A percentile compares a stretch with the other conserved stretches of the same genome.
phyloP scores from a whole-genome alignment of 192 early-diverging fungal species.

The Coemansia sp. region DNA sequence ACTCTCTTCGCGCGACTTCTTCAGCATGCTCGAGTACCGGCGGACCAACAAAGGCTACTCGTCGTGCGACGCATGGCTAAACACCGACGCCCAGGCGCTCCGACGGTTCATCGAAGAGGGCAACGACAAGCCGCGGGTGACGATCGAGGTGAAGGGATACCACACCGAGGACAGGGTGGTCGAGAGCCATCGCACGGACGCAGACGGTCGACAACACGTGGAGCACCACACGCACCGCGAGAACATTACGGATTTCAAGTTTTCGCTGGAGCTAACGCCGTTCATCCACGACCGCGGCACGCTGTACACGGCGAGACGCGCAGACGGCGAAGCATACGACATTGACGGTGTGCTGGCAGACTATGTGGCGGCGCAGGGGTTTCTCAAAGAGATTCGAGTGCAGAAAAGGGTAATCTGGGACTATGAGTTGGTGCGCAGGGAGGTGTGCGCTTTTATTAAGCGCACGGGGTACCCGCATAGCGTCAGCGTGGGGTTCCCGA shows the following conservation, averaged over 20 bases:
- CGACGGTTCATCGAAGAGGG: constrained; percentile 34
- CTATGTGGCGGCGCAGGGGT: constrained; percentile 34
- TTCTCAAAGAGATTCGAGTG: constrained; percentile 39
- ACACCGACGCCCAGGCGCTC: constrained; percentile 31
- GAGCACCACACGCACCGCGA: constrained; percentile 18
- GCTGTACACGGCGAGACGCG: constrained; percentile 29
- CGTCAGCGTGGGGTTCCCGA: constrained; percentile 34
- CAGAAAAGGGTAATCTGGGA: constrained; percentile 52
- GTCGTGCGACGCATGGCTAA: constrained; percentile 43
- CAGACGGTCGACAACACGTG: constrained; percentile 12
- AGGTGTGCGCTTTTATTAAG: constrained; percentile 19
- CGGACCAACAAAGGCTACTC: constrained; percentile 40
- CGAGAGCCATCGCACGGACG: constrained; percentile 5
- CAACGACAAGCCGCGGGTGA: constrained; percentile 43
- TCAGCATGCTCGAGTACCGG: constrained; percentile 41
- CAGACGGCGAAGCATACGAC: constrained; percentile 32
- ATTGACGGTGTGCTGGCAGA: constrained; percentile 20
- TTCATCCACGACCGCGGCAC: constrained; percentile 40
- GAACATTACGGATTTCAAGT: constrained; percentile 39
- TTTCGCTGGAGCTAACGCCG: constrained; percentile 41
- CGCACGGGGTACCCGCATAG: constrained; percentile 42
- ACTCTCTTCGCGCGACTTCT: constrained; percentile 42
- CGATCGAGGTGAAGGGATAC: constrained; percentile 32
- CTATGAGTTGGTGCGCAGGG: constrained; percentile 33
- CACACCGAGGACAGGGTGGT: constrained; percentile 20